Conservation (phyloP, 257 asterid genomes). For the Lycium barbarum region DNA sequence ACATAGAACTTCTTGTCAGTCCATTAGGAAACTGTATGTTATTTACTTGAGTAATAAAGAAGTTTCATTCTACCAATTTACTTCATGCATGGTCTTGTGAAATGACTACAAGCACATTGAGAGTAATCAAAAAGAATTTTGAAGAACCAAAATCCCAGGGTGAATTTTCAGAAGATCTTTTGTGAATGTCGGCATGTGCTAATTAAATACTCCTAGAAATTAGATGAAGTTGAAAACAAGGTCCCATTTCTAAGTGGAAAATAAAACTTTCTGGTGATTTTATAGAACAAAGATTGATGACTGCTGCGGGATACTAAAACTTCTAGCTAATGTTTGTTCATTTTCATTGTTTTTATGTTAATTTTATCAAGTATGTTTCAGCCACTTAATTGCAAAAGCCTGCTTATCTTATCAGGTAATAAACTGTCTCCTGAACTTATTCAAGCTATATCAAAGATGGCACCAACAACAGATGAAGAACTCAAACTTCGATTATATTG, state of each 20-base stretch:
- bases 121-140: not conserved
- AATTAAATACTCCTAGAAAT: not conserved
- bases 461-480: constrained; percentile 87
- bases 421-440: constrained; percentile 73
- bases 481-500: constrained; percentile 71
- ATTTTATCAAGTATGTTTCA: not conserved
- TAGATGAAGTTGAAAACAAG: not conserved
- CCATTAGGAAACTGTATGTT: not conserved
- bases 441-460: constrained; percentile 71
- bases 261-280: not conserved
- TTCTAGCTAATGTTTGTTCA: not conserved
- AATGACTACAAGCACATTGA: not conserved
- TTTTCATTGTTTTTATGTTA: constrained; percentile 5
- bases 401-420: constrained; percentile 54
- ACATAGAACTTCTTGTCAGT: constrained; percentile 8
- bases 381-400: constrained; percentile 33
- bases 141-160: not conserved
- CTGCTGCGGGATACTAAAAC: too few relatives aligned
- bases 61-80: not conserved
- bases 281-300: not conserved
- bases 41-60: not conserved
- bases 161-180: not conserved
- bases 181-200: not conserved
- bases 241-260: constrained; percentile 4
- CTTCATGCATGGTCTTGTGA: constrained; percentile 21